Conservation (phyloP, 2,329 filamentous ascomycete genomes). For the Epichloe elymi region DNA sequence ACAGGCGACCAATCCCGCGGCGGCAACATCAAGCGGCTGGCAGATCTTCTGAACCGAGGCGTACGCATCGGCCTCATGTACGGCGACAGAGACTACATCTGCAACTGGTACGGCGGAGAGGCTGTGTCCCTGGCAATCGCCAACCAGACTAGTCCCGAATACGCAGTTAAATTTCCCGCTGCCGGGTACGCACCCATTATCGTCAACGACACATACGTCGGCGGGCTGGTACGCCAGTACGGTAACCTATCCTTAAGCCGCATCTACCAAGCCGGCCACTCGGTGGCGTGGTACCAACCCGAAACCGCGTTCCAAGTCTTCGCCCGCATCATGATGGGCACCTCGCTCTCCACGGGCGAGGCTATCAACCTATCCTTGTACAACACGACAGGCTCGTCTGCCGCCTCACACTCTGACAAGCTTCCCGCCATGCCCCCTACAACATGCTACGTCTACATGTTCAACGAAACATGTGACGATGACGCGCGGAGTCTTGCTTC, state of each 20-base stretch:
- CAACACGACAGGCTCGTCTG: slow-evolving; percentile 45
- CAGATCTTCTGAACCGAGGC: slow-evolving; percentile 45
- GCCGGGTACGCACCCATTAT: slow-evolving; percentile 63
- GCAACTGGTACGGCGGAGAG: slow-evolving; percentile 63
- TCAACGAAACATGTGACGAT: slow-evolving; percentile 36
- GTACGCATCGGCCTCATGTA: slow-evolving; percentile 63
- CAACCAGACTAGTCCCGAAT: slow-evolving; percentile 30
- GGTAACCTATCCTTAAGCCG: slow-evolving; percentile 60
- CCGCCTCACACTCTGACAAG: slow-evolving; percentile 32
- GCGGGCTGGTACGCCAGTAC: slow-evolving; percentile 61
- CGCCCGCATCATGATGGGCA: slow-evolving; percentile 43
- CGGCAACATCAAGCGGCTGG: slow-evolving; percentile 45
- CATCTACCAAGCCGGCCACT: slow-evolving; percentile 53
- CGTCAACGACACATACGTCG: slow-evolving; percentile 54
- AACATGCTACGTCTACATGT: slow-evolving; percentile 48
- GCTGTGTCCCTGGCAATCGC: slow-evolving; percentile 53
- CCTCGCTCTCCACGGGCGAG: slow-evolving; percentile 42
- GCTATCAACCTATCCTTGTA: slow-evolving; percentile 37
- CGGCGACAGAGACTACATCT: slow-evolving; percentile 49
- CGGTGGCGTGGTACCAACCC: slow-evolving; percentile 48
- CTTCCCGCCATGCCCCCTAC: slow-evolving; percentile 32
- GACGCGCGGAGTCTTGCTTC: slow-evolving; percentile 35
- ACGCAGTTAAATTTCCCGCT: slow-evolving; percentile 41
- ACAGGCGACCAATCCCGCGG: slow-evolving; percentile 52
- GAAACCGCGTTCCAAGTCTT: slow-evolving; percentile 47